Base-by-base conservation (phyloP, 495 filamentous ascomycete genomes). In the Aspergillus heteromorphus region DNA sequence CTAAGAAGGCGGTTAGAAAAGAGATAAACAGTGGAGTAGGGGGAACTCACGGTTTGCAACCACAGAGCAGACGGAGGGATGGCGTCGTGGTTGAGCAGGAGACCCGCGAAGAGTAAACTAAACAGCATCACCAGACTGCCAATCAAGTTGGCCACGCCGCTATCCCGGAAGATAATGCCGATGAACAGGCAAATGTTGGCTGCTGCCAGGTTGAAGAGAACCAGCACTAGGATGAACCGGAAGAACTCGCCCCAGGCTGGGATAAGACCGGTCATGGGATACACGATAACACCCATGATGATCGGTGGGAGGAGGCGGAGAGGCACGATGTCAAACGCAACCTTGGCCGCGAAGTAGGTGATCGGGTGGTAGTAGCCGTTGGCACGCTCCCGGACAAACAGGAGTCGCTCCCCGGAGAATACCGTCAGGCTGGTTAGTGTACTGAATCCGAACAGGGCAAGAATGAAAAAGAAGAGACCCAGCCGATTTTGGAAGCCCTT, bases 61-160 rank as follows among this genome's bases (percentile, higher is more conserved):
- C 93, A 99, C 52, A 89, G 63, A 7, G 89, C 87, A 7, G 84
- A 82, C 36, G 79, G 72, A 4, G 93, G 93, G 54, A 97, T 97
- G 13, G 87, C 89, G 64, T 97, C 83, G 63, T 95, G 91, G 65
- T 99, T 99, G 43, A 99, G 80, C 47, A 99, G 73, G 29, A 97
- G 76, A 53, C 93, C 93, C 0, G 91, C 91, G 70, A 99, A 96
- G 0, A 99, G 80, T 60, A 99, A 72, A 63, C 88, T 93, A 75
- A 99, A 99, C 27, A 99, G 80, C 93, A 99, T 99, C 45, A 97
- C 91, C 62, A 99, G 67, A 62, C 89, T 93, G 40, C 93, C 95
- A 45, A 97, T 90, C 50, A 99, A 71, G 68, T 96, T 97, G 55
- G 95, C 95, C 2, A 99, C 89, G n/a, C 89, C 87, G 7, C 77